Base-by-base conservation (phyloP, 2,329 filamentous ascomycete species). In the Neonectria neomacrospora region DNA sequence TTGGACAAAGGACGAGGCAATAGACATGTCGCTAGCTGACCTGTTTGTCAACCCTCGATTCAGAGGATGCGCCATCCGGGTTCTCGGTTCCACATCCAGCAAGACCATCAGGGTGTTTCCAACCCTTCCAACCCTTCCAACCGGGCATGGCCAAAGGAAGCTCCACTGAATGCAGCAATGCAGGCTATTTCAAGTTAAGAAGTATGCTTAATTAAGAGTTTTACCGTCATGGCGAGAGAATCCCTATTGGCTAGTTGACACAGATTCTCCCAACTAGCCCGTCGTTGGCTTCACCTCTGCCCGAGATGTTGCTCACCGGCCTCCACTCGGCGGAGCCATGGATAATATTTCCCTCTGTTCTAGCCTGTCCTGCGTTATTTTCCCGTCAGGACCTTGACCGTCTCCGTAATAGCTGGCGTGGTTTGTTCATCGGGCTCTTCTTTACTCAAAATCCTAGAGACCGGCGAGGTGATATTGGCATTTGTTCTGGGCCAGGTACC, bases 191-290 rank as follows among this genome's bases (percentile, higher is more conserved):
- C 57, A 50, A 70, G 68, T 64, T 67, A 67, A 72, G 60, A 58
- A 69, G 70, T 72, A 72, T 72, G 70, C 70, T 72, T 72, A 72
- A 71, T 53, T 51, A 53, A 51, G 41, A 51, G 47, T 20, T 26
- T 20, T 51, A 56, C n/a, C 20, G 26, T 37, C 12, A 30, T 55
- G 44, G 53, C 39, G 56, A 39, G 52, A 63, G 32, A 23, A 10
- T 26, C 45, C 45, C 45, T 26, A 48, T 26, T 30, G 14, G 9
- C 8, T 8, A 12, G 45, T 18, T 48, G 45, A n/a, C 5, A 22
- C 45, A 58, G 22, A n/a, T 34, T 16, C 45, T 37, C 37, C 26
- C 20, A 16, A n/a, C 53, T 34, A 41, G 45, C 8, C n/a, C n/a
- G 44, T 59, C 47, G 56, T n/a, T 54, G 37, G n/a, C n/a, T 50